phyloP scores from a whole-genome alignment of 495 filamentous ascomycete species.

The Tuber indicum region DNA sequence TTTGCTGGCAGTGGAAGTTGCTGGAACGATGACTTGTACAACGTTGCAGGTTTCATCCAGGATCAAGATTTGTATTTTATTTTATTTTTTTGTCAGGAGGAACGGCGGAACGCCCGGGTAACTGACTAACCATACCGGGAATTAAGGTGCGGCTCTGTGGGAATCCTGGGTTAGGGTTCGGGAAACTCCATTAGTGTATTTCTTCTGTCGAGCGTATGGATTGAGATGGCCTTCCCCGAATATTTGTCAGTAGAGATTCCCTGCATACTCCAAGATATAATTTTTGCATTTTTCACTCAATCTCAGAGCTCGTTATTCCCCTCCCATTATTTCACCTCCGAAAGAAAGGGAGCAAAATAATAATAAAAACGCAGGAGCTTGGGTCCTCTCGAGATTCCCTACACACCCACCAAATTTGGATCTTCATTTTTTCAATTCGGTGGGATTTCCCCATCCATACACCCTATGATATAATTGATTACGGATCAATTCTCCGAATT shows the following conservation, averaged over 20 bases:
- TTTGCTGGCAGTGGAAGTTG: constrained; percentile 35
- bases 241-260: not conserved
- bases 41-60: constrained; percentile 39
- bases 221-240: constrained; percentile 13
- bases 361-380: not conserved
- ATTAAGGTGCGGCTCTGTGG: constrained; percentile 39
- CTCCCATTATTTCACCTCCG: not conserved
- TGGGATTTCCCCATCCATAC: not conserved
- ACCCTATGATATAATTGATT: not conserved
- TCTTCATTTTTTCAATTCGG: not conserved
- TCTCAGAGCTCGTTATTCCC: constrained; percentile 5
- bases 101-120: constrained; percentile 30
- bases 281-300: constrained; percentile 11
- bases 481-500: constrained; percentile 1
- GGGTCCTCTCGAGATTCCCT: not conserved
- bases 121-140: constrained; percentile 20
- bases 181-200: constrained; percentile 10
- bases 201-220: constrained; percentile 15
- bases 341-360: not conserved
- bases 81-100: constrained; percentile 8
- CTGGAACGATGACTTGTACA: constrained; percentile 39
- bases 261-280: constrained; percentile 9
- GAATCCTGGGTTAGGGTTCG: constrained; percentile 29
- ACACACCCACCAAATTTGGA: not conserved
- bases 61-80: constrained; percentile 32